Base-by-base conservation (phyloP, 2,329 filamentous ascomycete species). In the Penicillium sp. region DNA sequence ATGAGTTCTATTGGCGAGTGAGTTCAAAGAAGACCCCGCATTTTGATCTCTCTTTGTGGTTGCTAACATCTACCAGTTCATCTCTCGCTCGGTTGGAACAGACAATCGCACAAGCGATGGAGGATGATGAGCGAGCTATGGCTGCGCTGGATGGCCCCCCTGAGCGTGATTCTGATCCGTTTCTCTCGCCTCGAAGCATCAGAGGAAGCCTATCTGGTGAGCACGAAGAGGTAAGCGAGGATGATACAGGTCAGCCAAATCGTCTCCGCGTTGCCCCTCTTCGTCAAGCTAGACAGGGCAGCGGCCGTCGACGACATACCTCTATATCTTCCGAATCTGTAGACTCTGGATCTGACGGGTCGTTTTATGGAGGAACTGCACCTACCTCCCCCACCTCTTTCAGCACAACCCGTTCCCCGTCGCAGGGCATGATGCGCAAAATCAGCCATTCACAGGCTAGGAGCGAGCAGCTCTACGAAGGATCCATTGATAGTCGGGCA, bases 1-100 rank as follows among this genome's bases (percentile, higher is more conserved):
- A 63, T 68, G 60, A 68, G 62, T 37, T 62, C 62, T 1, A 65
- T 67, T 18, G 59, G 56, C 33, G 66, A 66, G 67, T 71, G 48
- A 58, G 65, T 64, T 3, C 28, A 14, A 4, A 16, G 19, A 4
- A 9, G 5, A 14, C 13, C 11, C 14, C 10, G 2, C 13, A 3
- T 24, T 26, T 55, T 59, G 10, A 62, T 21, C 1, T 2, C 9
- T 37, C 18, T 33, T 26, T 21, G 33, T 2, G 13, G 18, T 13
- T 6, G 26, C 16, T 13, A 29, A 23, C 11, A 18, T 37, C 16
- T 11, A 21, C 24, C 10, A 71, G 67, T 44, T 59, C 59, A 7
- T 67, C 67, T 13, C 43, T 67, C 23, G 54, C 46, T 44, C 56
- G 59, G 13, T 61, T 65, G 16, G 67, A 70, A 49, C 59, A 31